Evolutionary conservation across 805 yeast genomes (phyloP).

Genomic region (Teunomyces gatunensis): DNA sequence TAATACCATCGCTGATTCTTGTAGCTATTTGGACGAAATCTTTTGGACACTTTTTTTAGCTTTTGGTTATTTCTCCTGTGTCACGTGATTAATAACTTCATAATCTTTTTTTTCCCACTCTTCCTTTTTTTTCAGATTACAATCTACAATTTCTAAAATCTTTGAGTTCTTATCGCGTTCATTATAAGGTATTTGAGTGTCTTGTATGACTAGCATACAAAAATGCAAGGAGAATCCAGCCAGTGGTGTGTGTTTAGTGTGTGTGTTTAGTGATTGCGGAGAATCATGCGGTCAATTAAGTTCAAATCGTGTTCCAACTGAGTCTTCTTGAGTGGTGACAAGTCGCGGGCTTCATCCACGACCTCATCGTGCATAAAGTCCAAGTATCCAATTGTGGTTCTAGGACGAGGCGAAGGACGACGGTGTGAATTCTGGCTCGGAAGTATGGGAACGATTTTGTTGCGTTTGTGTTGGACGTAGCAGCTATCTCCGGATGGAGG

Average conservation of each 20-base stretch:
- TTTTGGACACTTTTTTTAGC: not conserved
- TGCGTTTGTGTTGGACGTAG: not conserved
- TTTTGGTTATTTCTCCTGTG: not conserved
- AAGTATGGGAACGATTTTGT: slow-evolving; percentile 4
- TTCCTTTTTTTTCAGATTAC: not conserved
- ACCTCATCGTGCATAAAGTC: slow-evolving; percentile 2
- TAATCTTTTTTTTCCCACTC: not conserved
- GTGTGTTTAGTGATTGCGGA: not conserved
- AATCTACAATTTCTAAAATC: not conserved
- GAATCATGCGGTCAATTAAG: slow-evolving; percentile 10
- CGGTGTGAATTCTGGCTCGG: slow-evolving; percentile 5
- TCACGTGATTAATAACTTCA: not conserved
- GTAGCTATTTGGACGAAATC: not conserved
- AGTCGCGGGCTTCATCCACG: slow-evolving; percentile 1
- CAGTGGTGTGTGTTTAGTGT: not conserved
- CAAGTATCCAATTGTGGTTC: not conserved
- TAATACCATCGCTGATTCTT: slow-evolving; percentile 33
- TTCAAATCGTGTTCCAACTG: slow-evolving; percentile 12
- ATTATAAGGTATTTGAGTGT: not conserved
- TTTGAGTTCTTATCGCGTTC: not conserved
- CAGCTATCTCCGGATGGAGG: not conserved
- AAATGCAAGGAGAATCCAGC: not conserved
- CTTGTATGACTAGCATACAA: slow-evolving; percentile 4
- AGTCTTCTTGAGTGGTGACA: not conserved
- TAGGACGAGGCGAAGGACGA: not conserved